These are phyloP conservation scores for Venturia asperata DNA, from an alignment of 2,329 filamentous ascomycete genomes.

Conservation along the genomic window DNA sequence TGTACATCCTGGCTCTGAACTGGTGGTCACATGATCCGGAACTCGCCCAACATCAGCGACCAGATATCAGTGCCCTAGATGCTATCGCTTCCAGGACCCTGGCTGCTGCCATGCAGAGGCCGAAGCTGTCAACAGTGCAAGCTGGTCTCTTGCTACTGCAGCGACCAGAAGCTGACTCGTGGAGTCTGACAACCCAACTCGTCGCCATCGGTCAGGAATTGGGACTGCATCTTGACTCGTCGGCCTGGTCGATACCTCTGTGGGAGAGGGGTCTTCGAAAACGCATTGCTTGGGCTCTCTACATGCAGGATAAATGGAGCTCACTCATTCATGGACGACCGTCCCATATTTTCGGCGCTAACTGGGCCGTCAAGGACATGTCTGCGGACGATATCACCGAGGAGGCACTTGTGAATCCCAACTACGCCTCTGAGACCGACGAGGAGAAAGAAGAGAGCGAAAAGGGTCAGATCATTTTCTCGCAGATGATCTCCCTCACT, in stretches of 20 bases:
- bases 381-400: conserved; percentile 65
- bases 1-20: conserved; percentile 79
- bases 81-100: conserved; percentile 65
- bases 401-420: conserved; percentile 48
- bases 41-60: conserved; percentile 56
- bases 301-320: conserved; percentile 94
- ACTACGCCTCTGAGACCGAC: conserved; percentile 36
- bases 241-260: conserved; percentile 74
- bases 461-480: conserved; percentile 62
- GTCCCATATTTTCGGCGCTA: conserved; percentile 61
- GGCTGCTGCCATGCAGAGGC: conserved; percentile 68
- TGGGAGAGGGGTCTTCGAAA: conserved; percentile 85
- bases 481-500: conserved; percentile 67
- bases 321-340: conserved; percentile 78
- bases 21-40: conserved; percentile 75
- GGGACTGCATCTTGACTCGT: conserved; percentile 81
- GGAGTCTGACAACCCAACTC: conserved; percentile 78
- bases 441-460: conserved; percentile 57
- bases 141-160: conserved; percentile 69
- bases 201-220: conserved; percentile 83
- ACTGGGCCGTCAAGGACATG: conserved; percentile 72
- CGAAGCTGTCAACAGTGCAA: conserved; percentile 75
- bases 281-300: conserved; percentile 81
- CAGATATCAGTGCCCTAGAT: conserved; percentile 68
- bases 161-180: conserved; percentile 68